phyloP scores from a whole-genome alignment of 345 rosid genomes.

The Moricandia moricandioides region DNA sequence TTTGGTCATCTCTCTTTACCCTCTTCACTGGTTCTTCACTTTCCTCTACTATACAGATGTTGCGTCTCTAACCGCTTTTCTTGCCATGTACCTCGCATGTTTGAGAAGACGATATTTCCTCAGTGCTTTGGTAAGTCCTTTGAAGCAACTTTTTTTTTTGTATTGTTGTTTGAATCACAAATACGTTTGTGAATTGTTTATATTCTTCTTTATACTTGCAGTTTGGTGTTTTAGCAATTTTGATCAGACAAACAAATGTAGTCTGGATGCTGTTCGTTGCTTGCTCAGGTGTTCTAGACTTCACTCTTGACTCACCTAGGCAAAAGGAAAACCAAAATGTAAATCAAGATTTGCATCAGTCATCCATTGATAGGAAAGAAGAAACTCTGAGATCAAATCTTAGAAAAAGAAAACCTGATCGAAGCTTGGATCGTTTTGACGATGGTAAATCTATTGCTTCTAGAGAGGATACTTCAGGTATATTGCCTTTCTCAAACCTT shows the following conservation, averaged over 20 bases:
- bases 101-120: conserved; percentile 64
- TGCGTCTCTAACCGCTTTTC: conserved; percentile 77
- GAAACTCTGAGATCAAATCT: conserved; percentile 42
- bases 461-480: conserved; percentile 45
- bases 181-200: conserved; percentile 2
- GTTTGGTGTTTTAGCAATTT: conserved; percentile 73
- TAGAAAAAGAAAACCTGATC: conserved; percentile 55
- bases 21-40: conserved; percentile 92
- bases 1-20: conserved; percentile 63
- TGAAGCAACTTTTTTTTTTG: conserved; percentile 4
- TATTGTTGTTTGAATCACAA: neutral
- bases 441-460: conserved; percentile 18
- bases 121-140: conserved; percentile 69
- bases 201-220: conserved; percentile 39
- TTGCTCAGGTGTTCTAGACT: conserved; percentile 67
- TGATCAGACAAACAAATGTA: conserved; percentile 76
- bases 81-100: conserved; percentile 84
- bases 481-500: conserved; percentile 4
- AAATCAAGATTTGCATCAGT: conserved; percentile 20
- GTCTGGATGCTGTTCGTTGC: conserved; percentile 90
- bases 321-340: conserved; percentile 29
- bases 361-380: conserved; percentile 26
- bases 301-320: conserved; percentile 42
- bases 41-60: conserved; percentile 96
- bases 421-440: conserved; percentile 21